phyloP scores from a whole-genome alignment of 805 yeast species.

The Henningerozyma blattae region DNA sequence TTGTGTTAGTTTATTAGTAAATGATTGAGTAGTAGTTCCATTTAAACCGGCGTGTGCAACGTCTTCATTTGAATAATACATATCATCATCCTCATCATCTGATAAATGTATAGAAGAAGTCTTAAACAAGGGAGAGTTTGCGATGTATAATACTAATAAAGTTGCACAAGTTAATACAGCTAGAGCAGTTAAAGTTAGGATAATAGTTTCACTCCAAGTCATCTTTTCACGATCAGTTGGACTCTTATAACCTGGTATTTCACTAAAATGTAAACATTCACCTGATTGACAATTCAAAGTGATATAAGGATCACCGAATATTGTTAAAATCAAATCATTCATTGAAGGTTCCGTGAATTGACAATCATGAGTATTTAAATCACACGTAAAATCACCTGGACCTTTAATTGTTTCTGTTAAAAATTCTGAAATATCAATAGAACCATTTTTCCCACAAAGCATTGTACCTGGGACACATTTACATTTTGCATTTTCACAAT shows the following conservation, averaged over 20 bases:
- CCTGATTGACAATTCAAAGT: slow-evolving; percentile 72
- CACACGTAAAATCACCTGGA: slow-evolving; percentile 87
- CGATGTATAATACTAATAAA: slow-evolving; percentile 32
- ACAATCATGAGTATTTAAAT: slow-evolving; percentile 49
- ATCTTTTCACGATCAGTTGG: slow-evolving; percentile 35
- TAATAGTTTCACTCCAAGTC: slow-evolving; percentile 30
- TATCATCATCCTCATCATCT: slow-evolving; percentile 14
- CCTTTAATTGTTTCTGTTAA: slow-evolving; percentile 81
- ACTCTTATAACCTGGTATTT: slow-evolving; percentile 76
- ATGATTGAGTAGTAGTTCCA: too few relatives aligned
- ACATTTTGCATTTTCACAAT: slow-evolving; percentile 70
- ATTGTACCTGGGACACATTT: slow-evolving; percentile 84
- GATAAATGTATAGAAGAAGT: slow-evolving; percentile 15
- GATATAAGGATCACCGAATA: slow-evolving; percentile 91
- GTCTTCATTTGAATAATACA: neutral
- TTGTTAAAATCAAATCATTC: slow-evolving; percentile 81
- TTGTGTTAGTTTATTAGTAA: too few relatives aligned
- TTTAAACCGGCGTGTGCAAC: too few relatives aligned
- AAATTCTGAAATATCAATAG: slow-evolving; percentile 90
- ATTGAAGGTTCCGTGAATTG: slow-evolving; percentile 87
- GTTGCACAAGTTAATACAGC: slow-evolving; percentile 24
- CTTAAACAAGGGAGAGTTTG: slow-evolving; percentile 51
- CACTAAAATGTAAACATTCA: slow-evolving; percentile 86
- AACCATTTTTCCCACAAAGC: slow-evolving; percentile 90
- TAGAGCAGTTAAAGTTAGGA: slow-evolving; percentile 29